Evolutionary conservation across 805 yeast genomes (phyloP).

Genomic region (Pichia occidentalis): DNA sequence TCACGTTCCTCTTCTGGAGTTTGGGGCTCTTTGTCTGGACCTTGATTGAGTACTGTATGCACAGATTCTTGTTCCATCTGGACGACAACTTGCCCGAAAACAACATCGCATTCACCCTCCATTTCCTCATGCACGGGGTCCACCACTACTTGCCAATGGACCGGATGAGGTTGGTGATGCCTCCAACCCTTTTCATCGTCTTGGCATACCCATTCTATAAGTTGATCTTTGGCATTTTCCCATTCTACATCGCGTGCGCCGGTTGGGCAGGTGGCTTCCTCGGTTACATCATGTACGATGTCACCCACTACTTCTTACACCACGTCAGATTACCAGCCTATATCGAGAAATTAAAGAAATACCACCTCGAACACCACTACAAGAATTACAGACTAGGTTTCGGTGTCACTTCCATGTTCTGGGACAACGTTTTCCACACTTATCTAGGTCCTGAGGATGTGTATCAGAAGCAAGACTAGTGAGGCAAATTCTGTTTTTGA

Average conservation of each 20-base stretch:
- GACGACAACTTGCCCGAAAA: constrained; percentile 82
- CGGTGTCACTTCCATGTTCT: constrained; percentile 89
- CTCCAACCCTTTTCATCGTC: constrained; percentile 75
- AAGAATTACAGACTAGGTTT: constrained; percentile 95
- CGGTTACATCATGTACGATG: constrained; percentile 89
- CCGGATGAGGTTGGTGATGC: constrained; percentile 85
- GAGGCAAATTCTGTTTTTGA: background rate
- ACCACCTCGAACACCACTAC: constrained; percentile 96
- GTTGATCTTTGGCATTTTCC: constrained; percentile 68
- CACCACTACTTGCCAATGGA: constrained; percentile 99
- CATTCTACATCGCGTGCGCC: constrained; percentile 79
- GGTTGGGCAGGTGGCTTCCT: constrained; percentile 94
- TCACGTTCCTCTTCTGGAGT: constrained; percentile 53
- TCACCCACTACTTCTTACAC: constrained; percentile 90
- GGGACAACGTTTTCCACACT: constrained; percentile 92
- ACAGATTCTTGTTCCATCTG: constrained; percentile 88
- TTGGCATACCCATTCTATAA: constrained; percentile 77
- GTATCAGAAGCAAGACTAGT: constrained; percentile 34
- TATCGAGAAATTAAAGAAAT: constrained; percentile 73
- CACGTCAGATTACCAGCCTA: constrained; percentile 76
- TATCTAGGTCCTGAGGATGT: constrained; percentile 47
- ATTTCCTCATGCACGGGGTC: constrained; percentile 89
- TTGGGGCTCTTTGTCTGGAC: constrained; percentile 94
- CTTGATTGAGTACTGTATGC: constrained; percentile 77
- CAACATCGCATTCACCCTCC: constrained; percentile 67